Evolutionary conservation across 768 basidiomycete species (phyloP).

Genomic region (Phanerodontia chrysosporium): DNA sequence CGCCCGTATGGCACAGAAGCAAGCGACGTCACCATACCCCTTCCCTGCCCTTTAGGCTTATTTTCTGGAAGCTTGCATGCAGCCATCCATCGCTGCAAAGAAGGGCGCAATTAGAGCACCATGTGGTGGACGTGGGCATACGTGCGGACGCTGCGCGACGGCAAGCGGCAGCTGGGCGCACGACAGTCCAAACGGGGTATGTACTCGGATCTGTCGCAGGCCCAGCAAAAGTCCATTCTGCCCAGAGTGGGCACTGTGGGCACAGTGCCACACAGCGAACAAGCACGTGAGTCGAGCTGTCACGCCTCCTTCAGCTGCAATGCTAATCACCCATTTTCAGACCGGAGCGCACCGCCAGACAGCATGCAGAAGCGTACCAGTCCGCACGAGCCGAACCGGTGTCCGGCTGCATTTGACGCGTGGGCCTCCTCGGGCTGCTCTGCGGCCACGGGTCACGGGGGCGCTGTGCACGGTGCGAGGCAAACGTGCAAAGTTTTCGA

Average conservation of each 20-base stretch:
- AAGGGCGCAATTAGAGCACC: neutral
- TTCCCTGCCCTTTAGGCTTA: neutral
- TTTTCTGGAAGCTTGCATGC: neutral
- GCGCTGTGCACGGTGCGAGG: neutral
- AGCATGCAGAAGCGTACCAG: neutral
- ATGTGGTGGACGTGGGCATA: neutral
- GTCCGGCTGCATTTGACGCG: neutral
- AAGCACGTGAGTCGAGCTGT: neutral
- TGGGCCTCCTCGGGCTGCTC: neutral
- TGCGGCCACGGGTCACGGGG: neutral
- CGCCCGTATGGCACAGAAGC: neutral
- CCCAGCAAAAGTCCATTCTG: no score
- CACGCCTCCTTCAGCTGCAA: neutral
- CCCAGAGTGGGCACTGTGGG: neutral
- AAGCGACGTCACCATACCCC: conserved; percentile 1
- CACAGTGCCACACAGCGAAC: neutral
- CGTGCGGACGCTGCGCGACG: neutral
- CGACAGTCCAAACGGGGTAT: neutral
- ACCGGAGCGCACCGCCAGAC: neutral
- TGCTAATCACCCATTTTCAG: neutral
- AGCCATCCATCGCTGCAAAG: neutral
- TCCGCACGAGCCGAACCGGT: neutral
- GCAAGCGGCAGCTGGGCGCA: neutral
- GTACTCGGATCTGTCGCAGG: conserved; percentile 5
- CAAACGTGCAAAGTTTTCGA: conserved; percentile 5